Evolutionary conservation across 805 yeast species (phyloP).

Genomic region (Cyberlindnera nakhonratchasimensis): DNA sequence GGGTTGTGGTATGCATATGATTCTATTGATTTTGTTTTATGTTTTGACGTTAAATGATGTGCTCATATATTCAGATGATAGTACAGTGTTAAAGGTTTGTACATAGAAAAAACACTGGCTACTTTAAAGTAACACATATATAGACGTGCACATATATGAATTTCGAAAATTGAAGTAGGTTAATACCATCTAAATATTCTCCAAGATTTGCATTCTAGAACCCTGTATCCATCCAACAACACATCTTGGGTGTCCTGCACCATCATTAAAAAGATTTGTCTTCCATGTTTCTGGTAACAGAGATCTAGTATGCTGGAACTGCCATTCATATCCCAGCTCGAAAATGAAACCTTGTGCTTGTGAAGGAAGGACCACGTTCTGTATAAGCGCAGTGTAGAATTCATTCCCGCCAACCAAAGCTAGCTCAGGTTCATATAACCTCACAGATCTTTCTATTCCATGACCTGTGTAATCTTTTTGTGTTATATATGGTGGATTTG

Average conservation of each 20-base stretch:
- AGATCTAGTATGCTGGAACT: slow-evolving; percentile 42
- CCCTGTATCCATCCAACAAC: slow-evolving; percentile 56
- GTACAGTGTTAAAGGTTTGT: neutral
- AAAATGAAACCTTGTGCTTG: slow-evolving; percentile 60
- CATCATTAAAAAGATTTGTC: slow-evolving; percentile 47
- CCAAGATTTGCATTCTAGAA: slow-evolving; percentile 17
- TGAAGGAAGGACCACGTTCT: slow-evolving; percentile 38
- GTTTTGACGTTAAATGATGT: slow-evolving; percentile 1
- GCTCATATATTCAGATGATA: neutral
- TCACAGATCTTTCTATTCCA: slow-evolving; percentile 59
- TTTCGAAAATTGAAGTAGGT: neutral
- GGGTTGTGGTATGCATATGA: slow-evolving; percentile 1
- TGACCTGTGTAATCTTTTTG: slow-evolving; percentile 38
- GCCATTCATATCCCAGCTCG: slow-evolving; percentile 67
- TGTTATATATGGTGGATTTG: slow-evolving; percentile 94
- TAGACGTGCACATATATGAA: neutral
- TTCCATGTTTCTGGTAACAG: slow-evolving; percentile 40
- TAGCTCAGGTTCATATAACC: slow-evolving; percentile 64
- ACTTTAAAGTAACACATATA: neutral
- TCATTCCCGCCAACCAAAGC: slow-evolving; percentile 81
- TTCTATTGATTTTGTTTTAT: slow-evolving; percentile 1
- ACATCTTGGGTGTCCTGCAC: slow-evolving; percentile 51
- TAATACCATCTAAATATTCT: slow-evolving; percentile 2
- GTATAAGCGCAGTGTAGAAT: slow-evolving; percentile 58
- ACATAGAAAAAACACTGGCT: neutral